Evolutionary conservation across 306 rosid species (phyloP).

Genomic region (Begonia fuchsioides): DNA sequence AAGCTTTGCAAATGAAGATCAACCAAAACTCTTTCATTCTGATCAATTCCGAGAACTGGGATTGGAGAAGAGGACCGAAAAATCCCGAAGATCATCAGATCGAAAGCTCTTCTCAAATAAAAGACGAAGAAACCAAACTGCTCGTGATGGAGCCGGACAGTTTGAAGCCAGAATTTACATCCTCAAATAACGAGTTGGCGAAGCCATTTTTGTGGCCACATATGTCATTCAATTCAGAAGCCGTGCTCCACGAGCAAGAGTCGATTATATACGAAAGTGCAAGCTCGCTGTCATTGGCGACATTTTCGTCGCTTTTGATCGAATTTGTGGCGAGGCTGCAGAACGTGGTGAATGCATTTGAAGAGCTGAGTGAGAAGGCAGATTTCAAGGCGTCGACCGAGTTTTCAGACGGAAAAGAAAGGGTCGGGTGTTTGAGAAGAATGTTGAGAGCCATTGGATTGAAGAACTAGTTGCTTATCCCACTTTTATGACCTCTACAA

Average conservation of each 20-base stretch:
- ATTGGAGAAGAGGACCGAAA: slow-evolving; percentile 45
- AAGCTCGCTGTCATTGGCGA: slow-evolving; percentile 69
- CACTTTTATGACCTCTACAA: too few species aligned
- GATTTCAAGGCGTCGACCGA: slow-evolving; percentile 33
- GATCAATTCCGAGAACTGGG: slow-evolving; percentile 74
- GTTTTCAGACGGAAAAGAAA: slow-evolving; percentile 14
- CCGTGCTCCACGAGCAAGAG: slow-evolving; percentile 17
- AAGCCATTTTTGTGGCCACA: slow-evolving; percentile 64
- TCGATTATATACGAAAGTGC: slow-evolving; percentile 80
- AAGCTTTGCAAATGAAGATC: slow-evolving; percentile 66
- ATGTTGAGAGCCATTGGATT: slow-evolving; percentile 15
- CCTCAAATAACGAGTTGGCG: slow-evolving; percentile 30
- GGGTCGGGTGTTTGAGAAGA: slow-evolving; percentile 21
- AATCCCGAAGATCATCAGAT: slow-evolving; percentile 21
- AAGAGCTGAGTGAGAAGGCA: slow-evolving; percentile 66
- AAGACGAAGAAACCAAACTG: too few species aligned
- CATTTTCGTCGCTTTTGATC: slow-evolving; percentile 74
- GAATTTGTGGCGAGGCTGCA: slow-evolving; percentile 96
- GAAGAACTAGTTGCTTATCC: slow-evolving; percentile 1
- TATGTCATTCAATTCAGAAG: slow-evolving; percentile 18
- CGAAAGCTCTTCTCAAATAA: too few species aligned
- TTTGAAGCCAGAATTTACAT: slow-evolving; percentile 20
- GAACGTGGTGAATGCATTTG: slow-evolving; percentile 61
- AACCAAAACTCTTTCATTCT: slow-evolving; percentile 74
- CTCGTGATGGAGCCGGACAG: too few species aligned